Conservation (phyloP, 106 monocot species). For the Gastrodia elata region DNA sequence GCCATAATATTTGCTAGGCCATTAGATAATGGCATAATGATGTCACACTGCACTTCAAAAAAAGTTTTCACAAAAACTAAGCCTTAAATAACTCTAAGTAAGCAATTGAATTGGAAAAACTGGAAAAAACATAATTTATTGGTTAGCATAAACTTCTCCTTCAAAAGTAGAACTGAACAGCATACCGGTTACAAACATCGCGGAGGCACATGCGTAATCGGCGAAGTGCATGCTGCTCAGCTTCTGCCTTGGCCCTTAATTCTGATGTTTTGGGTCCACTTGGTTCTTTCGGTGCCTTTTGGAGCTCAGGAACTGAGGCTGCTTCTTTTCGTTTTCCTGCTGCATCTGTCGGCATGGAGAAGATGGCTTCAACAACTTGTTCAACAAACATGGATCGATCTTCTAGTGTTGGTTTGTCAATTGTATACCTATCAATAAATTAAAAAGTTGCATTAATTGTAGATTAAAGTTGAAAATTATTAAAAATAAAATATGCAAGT, state of each 20-base stretch:
- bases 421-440: constrained; percentile 58
- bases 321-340: constrained; percentile 31
- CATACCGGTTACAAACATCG: constrained; percentile 93
- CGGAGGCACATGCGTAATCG: constrained; percentile 94
- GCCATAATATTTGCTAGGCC: neutral
- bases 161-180: neutral
- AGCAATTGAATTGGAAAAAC: constrained; percentile 1
- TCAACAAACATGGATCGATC: constrained; percentile 60
- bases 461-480: neutral
- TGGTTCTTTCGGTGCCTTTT: constrained; percentile 68
- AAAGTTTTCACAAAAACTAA: neutral
- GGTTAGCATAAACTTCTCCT: neutral
- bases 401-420: constrained; percentile 58
- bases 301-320: constrained; percentile 54
- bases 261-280: constrained; percentile 73
- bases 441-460: constrained; percentile 7
- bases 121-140: constrained; percentile 1
- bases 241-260: constrained; percentile 78
- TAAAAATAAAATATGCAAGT: neutral
- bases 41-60: neutral
- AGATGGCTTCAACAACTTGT: constrained; percentile 47
- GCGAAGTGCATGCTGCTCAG: constrained; percentile 89
- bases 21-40: neutral
- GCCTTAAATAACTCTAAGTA: neutral
- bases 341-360: constrained; percentile 58